Evolutionary conservation across 192 early-diverging fungal species (phyloP).

Genomic region (Linnemannia zychae): DNA sequence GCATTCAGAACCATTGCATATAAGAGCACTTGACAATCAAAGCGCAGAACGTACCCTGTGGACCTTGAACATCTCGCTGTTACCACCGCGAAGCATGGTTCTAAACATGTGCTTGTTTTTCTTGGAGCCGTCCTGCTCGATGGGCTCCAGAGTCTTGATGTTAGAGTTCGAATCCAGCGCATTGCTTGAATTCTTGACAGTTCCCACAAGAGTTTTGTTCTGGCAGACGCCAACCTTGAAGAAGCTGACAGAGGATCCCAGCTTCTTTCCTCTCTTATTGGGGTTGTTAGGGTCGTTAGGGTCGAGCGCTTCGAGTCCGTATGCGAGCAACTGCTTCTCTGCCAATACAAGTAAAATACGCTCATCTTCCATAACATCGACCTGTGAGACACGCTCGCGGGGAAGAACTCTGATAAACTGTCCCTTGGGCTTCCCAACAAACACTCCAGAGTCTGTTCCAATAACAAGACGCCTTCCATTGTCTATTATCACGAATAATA

Average conservation of each 20-base stretch:
- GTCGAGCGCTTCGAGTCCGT: conserved; percentile 84
- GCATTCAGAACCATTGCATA: neutral
- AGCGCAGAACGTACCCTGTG: conserved; percentile 63
- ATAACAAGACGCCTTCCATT: conserved; percentile 77
- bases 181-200: conserved; percentile 56
- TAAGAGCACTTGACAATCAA: neutral
- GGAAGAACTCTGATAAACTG: conserved; percentile 69
- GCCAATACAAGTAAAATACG: conserved; percentile 86
- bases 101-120: conserved; percentile 54
- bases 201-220: conserved; percentile 50
- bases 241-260: conserved; percentile 67
- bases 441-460: conserved; percentile 91
- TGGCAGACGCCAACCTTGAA: conserved; percentile 63
- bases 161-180: conserved; percentile 49
- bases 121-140: conserved; percentile 53
- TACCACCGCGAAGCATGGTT: conserved; percentile 43
- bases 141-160: conserved; percentile 60
- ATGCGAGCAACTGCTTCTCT: conserved; percentile 79
- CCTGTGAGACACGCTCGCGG: conserved; percentile 85
- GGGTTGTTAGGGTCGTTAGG: conserved; percentile 68
- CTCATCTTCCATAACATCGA: conserved; percentile 88
- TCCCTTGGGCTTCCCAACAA: conserved; percentile 69
- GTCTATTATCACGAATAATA: conserved; percentile 56
- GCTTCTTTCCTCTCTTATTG: conserved; percentile 58
- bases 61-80: conserved; percentile 63